Evolutionary conservation across 805 yeast species (phyloP).

Genomic region (Metschnikowia henanensis): DNA sequence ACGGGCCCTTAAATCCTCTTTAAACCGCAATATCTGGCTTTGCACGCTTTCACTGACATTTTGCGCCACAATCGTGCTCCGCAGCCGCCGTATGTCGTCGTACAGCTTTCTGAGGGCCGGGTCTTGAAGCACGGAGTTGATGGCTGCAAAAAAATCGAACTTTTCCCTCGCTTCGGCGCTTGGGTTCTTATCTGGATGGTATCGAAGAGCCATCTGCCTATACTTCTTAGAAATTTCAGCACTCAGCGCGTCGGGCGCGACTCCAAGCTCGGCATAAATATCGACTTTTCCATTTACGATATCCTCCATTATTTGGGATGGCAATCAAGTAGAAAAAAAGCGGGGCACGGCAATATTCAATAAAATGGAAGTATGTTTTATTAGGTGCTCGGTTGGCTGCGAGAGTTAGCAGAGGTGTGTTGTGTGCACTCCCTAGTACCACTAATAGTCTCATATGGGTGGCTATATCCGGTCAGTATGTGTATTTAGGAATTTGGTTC

Average conservation of each 20-base stretch:
- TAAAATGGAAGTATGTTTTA: background rate
- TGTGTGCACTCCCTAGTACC: too few species aligned
- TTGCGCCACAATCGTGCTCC: background rate
- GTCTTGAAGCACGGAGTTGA: constrained; percentile 33
- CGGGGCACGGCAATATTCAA: background rate
- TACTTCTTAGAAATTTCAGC: constrained; percentile 30
- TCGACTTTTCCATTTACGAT: constrained; percentile 23
- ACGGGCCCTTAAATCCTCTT: constrained; percentile 28
- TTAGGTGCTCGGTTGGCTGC: too few species aligned
- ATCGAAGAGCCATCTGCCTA: constrained; percentile 34
- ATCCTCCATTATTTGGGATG: constrained; percentile 11
- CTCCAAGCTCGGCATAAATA: constrained; percentile 45
- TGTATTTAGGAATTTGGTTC: too few species aligned
- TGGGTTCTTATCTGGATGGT: constrained; percentile 43
- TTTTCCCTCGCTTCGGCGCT: constrained; percentile 25
- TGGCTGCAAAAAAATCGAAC: constrained; percentile 31
- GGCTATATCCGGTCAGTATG: too few species aligned
- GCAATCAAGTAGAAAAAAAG: background rate
- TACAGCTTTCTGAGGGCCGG: constrained; percentile 27
- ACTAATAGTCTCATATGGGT: too few species aligned
- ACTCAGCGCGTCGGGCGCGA: constrained; percentile 29
- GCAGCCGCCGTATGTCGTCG: constrained; percentile 26
- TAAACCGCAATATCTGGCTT: constrained; percentile 23
- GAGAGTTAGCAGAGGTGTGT: too few species aligned
- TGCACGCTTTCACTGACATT: constrained; percentile 19